Evolutionary conservation across 2,329 filamentous ascomycete species (phyloP).

Genomic region (Tetracladium maxilliforme): DNA sequence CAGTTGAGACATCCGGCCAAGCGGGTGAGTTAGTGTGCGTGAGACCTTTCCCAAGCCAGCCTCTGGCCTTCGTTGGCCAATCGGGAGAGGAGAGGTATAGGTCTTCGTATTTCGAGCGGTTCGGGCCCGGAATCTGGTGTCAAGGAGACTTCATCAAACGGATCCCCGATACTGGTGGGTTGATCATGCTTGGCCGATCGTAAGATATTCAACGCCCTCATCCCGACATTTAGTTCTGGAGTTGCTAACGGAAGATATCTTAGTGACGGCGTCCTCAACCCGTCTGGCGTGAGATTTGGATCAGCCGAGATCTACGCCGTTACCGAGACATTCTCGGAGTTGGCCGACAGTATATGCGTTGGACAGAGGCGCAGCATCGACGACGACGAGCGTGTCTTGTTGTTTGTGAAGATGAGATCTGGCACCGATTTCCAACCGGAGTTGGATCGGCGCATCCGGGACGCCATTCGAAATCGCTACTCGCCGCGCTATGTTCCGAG

Average conservation of each 20-base stretch:
- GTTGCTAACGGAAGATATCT: too few relatives aligned
- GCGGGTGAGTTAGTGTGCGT: too few relatives aligned
- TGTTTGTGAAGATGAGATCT: slow-evolving; percentile 44
- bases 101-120: too few relatives aligned
- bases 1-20: too few relatives aligned
- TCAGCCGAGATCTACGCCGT: slow-evolving; percentile 70
- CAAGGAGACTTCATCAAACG: too few relatives aligned
- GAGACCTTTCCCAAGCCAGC: too few relatives aligned
- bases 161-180: slow-evolving; percentile 11
- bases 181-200: slow-evolving; percentile 17
- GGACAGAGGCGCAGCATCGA: slow-evolving; percentile 55
- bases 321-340: slow-evolving; percentile 48
- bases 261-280: slow-evolving; percentile 76
- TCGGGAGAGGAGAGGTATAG: too few relatives aligned
- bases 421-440: too few relatives aligned
- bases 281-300: slow-evolving; percentile 65
- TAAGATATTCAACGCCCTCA: too few relatives aligned
- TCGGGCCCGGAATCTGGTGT: too few relatives aligned
- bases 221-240: too few relatives aligned
- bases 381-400: slow-evolving; percentile 38
- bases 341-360: slow-evolving; percentile 66
- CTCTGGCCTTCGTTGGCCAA: too few relatives aligned
- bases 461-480: slow-evolving; percentile 11
- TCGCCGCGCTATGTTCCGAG: slow-evolving; percentile 22
- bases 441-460: slow-evolving; percentile 9